Evolutionary conservation across 345 rosid species (phyloP).

Genomic region (Hibiscus tridactylites): DNA sequence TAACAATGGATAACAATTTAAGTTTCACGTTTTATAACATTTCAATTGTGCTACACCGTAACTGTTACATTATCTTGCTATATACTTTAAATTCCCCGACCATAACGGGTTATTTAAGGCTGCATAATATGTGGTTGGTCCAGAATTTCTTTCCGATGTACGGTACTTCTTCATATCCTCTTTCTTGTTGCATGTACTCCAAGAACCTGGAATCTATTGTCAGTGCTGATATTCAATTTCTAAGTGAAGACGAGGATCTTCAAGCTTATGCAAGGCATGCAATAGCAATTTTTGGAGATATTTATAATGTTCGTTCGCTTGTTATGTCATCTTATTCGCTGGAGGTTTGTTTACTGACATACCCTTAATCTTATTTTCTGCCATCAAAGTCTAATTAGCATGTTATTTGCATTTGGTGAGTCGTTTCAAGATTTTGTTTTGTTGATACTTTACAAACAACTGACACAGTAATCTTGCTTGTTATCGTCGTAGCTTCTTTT

Average conservation of each 20-base stretch:
- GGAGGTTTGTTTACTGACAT: not conserved
- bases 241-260: not conserved
- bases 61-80: too few species aligned
- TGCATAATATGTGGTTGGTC: too few species aligned
- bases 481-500: not conserved
- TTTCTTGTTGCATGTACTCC: too few species aligned
- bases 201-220: not conserved
- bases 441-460: not conserved
- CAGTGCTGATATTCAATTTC: not conserved
- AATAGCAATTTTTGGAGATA: not conserved
- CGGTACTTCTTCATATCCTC: too few species aligned
- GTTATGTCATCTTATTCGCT: not conserved
- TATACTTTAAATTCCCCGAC: too few species aligned
- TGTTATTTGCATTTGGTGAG: not conserved
- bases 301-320: not conserved
- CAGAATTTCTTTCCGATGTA: too few species aligned
- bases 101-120: too few species aligned
- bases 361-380: not conserved
- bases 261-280: not conserved
- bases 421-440: not conserved
- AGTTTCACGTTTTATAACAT: too few species aligned
- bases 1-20: too few species aligned
- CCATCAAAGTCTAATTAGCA: not conserved
- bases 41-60: too few species aligned
- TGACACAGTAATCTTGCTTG: not conserved